Conservation (phyloP, 768 basidiomycete species). For the Macrolepiota fuliginosa region DNA sequence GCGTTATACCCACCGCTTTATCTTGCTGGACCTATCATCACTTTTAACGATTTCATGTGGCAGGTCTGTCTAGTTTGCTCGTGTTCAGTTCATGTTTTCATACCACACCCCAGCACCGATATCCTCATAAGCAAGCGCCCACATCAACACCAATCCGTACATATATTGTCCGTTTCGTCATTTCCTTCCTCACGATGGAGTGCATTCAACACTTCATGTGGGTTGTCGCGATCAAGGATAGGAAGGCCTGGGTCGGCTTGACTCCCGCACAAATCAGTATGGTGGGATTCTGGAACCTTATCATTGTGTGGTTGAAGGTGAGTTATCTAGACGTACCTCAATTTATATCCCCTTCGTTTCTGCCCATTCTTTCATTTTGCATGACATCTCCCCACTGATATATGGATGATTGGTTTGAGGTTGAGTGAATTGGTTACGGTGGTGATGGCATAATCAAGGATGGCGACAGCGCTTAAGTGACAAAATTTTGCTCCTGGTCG, state of each 20-base stretch:
- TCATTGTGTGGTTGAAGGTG: slow-evolving; percentile 96
- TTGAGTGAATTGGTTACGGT: slow-evolving; percentile 1
- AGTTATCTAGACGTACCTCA: slow-evolving; percentile 13
- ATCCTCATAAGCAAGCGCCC: slow-evolving; percentile 35
- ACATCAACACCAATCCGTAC: slow-evolving; percentile 41
- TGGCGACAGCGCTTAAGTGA: neutral
- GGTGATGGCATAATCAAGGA: neutral
- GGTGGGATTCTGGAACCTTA: slow-evolving; percentile 97
- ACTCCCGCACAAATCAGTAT: slow-evolving; percentile 80
- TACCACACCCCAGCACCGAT: slow-evolving; percentile 47
- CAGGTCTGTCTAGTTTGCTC: slow-evolving; percentile 56
- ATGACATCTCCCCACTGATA: neutral
- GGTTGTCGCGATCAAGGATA: slow-evolving; percentile 93
- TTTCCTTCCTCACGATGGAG: slow-evolving; percentile 84
- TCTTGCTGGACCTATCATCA: slow-evolving; percentile 93
- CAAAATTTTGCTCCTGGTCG: neutral
- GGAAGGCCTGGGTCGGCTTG: slow-evolving; percentile 76
- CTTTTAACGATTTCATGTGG: slow-evolving; percentile 94
- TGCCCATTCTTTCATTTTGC: neutral
- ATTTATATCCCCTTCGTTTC: neutral
- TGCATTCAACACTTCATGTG: slow-evolving; percentile 92
- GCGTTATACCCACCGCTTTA: slow-evolving; percentile 92
- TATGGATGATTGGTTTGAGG: neutral
- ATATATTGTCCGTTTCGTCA: slow-evolving; percentile 71
- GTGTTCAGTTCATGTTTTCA: neutral